phyloP scores from a whole-genome alignment of 768 basidiomycete genomes.

The Amanita pseudoporphyria region DNA sequence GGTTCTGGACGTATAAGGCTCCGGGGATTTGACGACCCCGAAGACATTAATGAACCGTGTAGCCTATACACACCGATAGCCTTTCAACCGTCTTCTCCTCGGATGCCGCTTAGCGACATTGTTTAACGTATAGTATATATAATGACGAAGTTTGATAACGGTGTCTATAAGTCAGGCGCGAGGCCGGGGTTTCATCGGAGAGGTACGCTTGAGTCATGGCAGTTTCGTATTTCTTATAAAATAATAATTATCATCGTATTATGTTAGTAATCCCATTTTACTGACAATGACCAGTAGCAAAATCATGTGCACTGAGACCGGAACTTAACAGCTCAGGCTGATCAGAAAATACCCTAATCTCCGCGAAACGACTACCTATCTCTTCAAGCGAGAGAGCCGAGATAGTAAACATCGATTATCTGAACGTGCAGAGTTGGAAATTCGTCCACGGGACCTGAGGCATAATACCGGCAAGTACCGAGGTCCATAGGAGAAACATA shows the following conservation, averaged over 20 bases:
- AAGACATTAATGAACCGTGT: too few relatives aligned
- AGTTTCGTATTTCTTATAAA: too few relatives aligned
- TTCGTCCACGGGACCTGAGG: too few relatives aligned
- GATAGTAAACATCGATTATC: not conserved
- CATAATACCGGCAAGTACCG: not conserved
- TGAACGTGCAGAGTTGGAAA: too few relatives aligned
- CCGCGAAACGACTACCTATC: not conserved
- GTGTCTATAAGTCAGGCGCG: not conserved
- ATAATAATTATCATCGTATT: too few relatives aligned
- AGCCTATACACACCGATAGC: not conserved
- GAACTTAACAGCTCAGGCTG: not conserved
- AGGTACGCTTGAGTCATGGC: too few relatives aligned
- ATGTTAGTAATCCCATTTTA: too few relatives aligned
- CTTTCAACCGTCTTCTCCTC: not conserved
- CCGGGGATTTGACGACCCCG: too few relatives aligned
- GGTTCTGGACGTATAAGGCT: not conserved
- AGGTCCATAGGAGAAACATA: not conserved
- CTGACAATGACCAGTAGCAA: too few relatives aligned
- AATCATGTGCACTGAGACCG: too few relatives aligned
- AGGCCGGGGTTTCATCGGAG: too few relatives aligned
- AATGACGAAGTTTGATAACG: not conserved
- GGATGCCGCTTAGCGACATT: not conserved
- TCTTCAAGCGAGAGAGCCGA: not conserved
- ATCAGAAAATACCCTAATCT: not conserved
- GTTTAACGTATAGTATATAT: too few relatives aligned